Evolutionary conservation across 306 rosid genomes (phyloP).

Genomic region (Alnus glutinosa): DNA sequence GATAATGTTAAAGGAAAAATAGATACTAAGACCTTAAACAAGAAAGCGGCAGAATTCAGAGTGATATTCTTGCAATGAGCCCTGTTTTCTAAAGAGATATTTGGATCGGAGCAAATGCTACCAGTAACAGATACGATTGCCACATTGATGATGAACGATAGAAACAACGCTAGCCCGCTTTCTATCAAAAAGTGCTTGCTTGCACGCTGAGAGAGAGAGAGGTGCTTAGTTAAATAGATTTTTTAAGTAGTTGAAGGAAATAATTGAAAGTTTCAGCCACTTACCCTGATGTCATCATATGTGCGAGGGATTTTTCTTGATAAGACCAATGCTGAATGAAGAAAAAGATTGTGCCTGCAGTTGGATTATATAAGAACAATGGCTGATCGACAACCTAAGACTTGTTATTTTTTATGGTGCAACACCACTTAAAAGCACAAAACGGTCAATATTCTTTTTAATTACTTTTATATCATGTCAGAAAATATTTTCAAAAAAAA

Average conservation of each 20-base stretch:
- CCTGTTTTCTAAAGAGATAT: neutral
- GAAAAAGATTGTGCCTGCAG: conserved; percentile 29
- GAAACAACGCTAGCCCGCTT: conserved; percentile 10
- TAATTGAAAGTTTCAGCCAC: neutral
- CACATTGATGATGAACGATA: conserved; percentile 19
- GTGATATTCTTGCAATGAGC: conserved; percentile 15
- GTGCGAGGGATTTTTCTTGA: conserved; percentile 18
- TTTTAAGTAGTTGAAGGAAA: neutral
- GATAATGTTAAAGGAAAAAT: neutral
- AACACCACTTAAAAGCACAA: no score
- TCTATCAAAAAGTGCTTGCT: conserved; percentile 15
- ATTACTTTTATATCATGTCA: no score
- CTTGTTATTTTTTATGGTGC: no score
- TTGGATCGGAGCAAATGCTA: conserved; percentile 17
- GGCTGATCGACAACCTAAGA: no score
- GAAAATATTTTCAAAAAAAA: no score
- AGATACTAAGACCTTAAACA: conserved; percentile 5
- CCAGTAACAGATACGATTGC: conserved; percentile 8
- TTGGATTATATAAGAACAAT: neutral
- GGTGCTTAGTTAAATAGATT: neutral
- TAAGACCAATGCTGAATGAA: conserved; percentile 21
- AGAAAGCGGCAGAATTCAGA: conserved; percentile 14
- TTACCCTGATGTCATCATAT: conserved; percentile 8
- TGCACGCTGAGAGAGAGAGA: conserved; percentile 7
- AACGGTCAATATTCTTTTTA: no score